phyloP scores from a whole-genome alignment of 768 basidiomycete species.

The Scleroderma citrinum region DNA sequence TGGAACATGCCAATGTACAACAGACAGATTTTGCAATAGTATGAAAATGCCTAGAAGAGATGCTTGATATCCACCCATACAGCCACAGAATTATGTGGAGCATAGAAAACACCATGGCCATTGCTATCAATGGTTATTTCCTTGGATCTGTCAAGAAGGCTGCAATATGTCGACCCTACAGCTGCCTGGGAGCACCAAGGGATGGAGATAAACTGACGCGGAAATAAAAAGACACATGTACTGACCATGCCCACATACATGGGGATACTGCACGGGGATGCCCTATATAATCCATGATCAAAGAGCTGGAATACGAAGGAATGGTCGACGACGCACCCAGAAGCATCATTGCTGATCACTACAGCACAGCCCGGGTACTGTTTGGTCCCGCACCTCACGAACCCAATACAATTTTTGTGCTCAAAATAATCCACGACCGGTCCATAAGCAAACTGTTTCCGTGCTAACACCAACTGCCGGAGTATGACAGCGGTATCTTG shows the following conservation, averaged over 20 bases:
- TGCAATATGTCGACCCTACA: slow-evolving; percentile 36
- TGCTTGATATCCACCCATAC: slow-evolving; percentile 44
- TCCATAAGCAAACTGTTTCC: slow-evolving; percentile 67
- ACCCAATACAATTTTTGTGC: slow-evolving; percentile 64
- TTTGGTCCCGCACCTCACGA: slow-evolving; percentile 59
- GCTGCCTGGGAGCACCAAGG: slow-evolving; percentile 19
- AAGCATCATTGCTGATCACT: slow-evolving; percentile 58
- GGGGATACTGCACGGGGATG: slow-evolving; percentile 33
- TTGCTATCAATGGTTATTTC: slow-evolving; percentile 39
- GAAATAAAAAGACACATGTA: slow-evolving; percentile 9
- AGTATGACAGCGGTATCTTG: slow-evolving; percentile 46
- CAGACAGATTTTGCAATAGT: too few species aligned
- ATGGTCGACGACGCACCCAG: slow-evolving; percentile 9
- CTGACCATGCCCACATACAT: slow-evolving; percentile 66
- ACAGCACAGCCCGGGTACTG: slow-evolving; percentile 61
- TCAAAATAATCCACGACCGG: slow-evolving; percentile 52
- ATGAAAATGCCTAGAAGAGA: too few species aligned
- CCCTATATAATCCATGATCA: neutral
- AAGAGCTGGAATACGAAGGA: neutral
- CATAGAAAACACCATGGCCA: slow-evolving; percentile 65
- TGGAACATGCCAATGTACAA: too few species aligned
- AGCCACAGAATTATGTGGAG: slow-evolving; percentile 47
- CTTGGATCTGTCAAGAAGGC: slow-evolving; percentile 40
- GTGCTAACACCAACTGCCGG: slow-evolving; percentile 48
- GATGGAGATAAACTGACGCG: slow-evolving; percentile 7